A percentile compares a stretch with the other conserved stretches of the same genome.
Evolutionary conservation across 2,329 filamentous ascomycete species (phyloP).

Genomic region (Gyromitra esculenta): DNA sequence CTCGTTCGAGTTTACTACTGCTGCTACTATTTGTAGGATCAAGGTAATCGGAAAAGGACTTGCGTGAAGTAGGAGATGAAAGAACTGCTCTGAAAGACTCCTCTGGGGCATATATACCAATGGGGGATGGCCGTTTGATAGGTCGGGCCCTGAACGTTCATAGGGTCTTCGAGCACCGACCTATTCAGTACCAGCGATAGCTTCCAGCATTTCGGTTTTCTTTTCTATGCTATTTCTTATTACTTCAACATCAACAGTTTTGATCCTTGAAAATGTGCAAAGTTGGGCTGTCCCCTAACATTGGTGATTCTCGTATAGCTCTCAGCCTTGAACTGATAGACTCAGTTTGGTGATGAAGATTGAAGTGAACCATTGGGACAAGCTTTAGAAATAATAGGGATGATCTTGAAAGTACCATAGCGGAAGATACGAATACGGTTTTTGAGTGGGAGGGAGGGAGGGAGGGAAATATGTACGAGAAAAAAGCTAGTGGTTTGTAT

Average conservation of each 20-base stretch:
- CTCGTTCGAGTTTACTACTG: not conserved
- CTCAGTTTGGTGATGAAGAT: not conserved
- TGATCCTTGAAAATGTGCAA: constrained; percentile 3
- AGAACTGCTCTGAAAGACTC: constrained; percentile 21
- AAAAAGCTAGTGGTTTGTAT: not conserved
- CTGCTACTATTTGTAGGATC: not conserved
- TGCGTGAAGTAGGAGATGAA: constrained; percentile 25
- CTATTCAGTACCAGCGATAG: not conserved
- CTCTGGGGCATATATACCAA: constrained; percentile 1
- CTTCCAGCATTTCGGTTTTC: not conserved
- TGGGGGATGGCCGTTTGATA: too few relatives aligned
- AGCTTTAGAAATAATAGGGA: not conserved
- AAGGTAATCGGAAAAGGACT: constrained; percentile 15
- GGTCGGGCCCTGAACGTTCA: not conserved
- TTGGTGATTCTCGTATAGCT: constrained; percentile 11
- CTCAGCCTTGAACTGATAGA: not conserved
- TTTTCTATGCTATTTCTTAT: not conserved
- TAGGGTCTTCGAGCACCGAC: not conserved
- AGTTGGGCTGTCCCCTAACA: not conserved
- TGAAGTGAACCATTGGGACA: not conserved
- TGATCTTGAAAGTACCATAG: not conserved
- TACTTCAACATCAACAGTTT: too few relatives aligned
- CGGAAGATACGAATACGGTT: not conserved
- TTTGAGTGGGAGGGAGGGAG: not conserved
- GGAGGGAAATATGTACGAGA: not conserved